Evolutionary conservation across 345 rosid genomes (phyloP).

Genomic region (Murraya paniculata): DNA sequence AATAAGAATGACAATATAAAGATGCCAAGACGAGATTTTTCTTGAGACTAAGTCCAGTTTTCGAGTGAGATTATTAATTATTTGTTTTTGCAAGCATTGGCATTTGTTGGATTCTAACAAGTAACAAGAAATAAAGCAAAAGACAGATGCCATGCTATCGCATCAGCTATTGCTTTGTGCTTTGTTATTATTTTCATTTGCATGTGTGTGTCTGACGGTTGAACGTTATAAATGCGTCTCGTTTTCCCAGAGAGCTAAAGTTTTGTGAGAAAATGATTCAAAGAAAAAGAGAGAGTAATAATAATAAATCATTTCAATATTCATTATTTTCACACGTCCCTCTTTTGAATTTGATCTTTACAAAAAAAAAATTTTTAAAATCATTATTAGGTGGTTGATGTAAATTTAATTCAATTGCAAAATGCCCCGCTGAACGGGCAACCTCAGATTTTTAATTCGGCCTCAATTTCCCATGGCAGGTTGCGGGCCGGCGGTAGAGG

Average conservation of each 20-base stretch:
- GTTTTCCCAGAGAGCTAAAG: slow-evolving; percentile 19
- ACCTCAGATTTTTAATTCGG: too few species aligned
- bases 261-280: not conserved
- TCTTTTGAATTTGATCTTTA: not conserved
- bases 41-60: not conserved
- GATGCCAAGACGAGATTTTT: not conserved
- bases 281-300: not conserved
- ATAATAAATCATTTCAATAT: not conserved
- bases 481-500: too few species aligned
- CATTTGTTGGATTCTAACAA: slow-evolving; percentile 10
- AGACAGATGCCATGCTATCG: not conserved
- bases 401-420: not conserved
- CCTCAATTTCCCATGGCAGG: too few species aligned
- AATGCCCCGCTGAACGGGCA: too few species aligned
- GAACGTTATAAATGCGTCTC: slow-evolving; percentile 34
- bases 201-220: slow-evolving; percentile 32
- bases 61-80: not conserved
- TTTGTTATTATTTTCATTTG: not conserved
- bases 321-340: slow-evolving; percentile 19
- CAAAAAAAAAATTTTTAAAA: too few species aligned
- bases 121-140: not conserved
- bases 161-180: not conserved
- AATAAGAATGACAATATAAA: not conserved
- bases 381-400: not conserved
- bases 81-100: slow-evolving; percentile 1